Conservation (phyloP, 2,329 filamentous ascomycete species). For the Colletotrichum tabaci region DNA sequence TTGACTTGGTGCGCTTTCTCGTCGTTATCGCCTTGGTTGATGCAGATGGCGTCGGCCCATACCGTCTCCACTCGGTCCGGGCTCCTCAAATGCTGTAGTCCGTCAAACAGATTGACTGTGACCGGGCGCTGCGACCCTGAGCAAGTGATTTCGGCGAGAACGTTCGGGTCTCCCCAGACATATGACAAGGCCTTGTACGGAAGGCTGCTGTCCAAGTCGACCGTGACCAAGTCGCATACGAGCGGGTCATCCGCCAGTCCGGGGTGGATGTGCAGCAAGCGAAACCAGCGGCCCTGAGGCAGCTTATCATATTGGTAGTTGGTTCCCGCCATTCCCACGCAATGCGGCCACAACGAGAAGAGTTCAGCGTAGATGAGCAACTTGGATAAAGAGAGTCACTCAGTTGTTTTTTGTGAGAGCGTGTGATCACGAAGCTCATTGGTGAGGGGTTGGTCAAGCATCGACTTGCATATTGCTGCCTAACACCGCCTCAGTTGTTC, state of each 20-base stretch:
- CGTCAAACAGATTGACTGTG: slow-evolving; percentile 5
- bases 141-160: background rate
- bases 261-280: background rate
- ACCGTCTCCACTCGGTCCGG: slow-evolving; percentile 27
- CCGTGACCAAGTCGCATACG: slow-evolving; percentile 2
- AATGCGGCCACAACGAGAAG: too few species aligned
- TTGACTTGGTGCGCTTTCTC: slow-evolving; percentile 41
- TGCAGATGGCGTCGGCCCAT: slow-evolving; percentile 45
- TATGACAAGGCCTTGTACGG: slow-evolving; percentile 45
- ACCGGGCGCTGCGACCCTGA: background rate
- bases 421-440: too few species aligned
- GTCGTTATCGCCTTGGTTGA: slow-evolving; percentile 39
- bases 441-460: too few species aligned
- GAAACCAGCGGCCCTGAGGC: slow-evolving; percentile 6
- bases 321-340: background rate
- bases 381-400: too few species aligned
- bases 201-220: slow-evolving; percentile 17
- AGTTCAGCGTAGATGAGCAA: too few species aligned
- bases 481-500: too few species aligned
- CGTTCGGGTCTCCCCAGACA: slow-evolving; percentile 43
- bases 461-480: too few species aligned
- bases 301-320: background rate
- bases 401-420: too few species aligned
- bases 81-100: background rate
- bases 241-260: slow-evolving; percentile 5